phyloP scores from a whole-genome alignment of 192 early-diverging fungal species.

The Podila horticola region DNA sequence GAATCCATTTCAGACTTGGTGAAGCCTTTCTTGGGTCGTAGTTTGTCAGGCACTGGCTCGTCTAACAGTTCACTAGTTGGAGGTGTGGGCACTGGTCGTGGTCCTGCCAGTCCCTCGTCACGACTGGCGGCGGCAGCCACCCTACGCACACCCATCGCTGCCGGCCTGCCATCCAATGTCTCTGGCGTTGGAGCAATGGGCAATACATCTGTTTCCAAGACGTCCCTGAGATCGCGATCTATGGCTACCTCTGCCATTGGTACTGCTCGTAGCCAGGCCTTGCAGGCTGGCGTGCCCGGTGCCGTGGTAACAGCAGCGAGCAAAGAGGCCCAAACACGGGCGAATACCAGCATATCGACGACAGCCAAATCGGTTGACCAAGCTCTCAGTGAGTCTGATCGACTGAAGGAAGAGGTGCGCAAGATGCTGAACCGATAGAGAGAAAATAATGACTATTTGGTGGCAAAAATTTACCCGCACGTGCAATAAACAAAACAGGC shows the following conservation, averaged over 20 bases:
- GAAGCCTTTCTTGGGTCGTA: conserved; percentile 37
- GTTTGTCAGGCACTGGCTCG: conserved; percentile 16
- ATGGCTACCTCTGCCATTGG: conserved; percentile 44
- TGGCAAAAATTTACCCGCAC: too few species aligned
- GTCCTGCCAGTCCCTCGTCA: conserved; percentile 11
- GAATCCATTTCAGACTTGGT: conserved; percentile 38
- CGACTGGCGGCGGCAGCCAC: conserved; percentile 23
- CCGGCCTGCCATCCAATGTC: conserved; percentile 24
- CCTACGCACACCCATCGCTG: conserved; percentile 38
- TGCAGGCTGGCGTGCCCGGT: conserved; percentile 5
- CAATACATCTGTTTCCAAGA: conserved; percentile 33
- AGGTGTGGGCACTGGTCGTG: conserved; percentile 27
- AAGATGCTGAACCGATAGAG: conserved; percentile 35
- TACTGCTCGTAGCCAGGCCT: conserved; percentile 27
- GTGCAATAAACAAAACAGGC: too few species aligned
- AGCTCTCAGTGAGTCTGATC: conserved; percentile 42
- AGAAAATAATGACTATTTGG: too few species aligned
- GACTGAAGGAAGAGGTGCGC: conserved; percentile 37
- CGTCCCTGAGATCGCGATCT: conserved; percentile 26
- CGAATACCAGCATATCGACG: conserved; percentile 28
- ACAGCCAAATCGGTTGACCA: conserved; percentile 35
- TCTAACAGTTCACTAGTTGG: conserved; percentile 28
- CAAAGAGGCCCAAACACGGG: conserved; percentile 37
- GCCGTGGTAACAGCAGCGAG: conserved; percentile 17
- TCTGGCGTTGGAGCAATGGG: conserved; percentile 35